These are phyloP conservation scores for Sistotremastrum suecicum DNA, from an alignment of 768 basidiomycete species.

Conservation along the genomic window DNA sequence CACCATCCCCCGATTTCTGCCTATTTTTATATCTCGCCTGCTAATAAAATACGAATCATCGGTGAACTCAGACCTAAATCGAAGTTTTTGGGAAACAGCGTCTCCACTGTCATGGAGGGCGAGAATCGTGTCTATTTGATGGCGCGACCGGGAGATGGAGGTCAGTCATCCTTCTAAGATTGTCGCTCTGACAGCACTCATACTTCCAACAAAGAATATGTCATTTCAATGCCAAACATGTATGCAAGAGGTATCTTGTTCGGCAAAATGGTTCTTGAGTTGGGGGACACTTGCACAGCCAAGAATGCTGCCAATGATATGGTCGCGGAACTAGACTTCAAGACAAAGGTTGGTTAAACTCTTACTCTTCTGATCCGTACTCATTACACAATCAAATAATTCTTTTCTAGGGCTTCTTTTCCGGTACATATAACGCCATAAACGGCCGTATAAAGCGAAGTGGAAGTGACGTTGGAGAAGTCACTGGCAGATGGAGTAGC, in stretches of 20 bases:
- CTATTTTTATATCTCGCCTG: conserved; percentile 92
- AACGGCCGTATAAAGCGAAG: conserved; percentile 62
- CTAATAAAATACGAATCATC: conserved; percentile 72
- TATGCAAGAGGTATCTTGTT: conserved; percentile 80
- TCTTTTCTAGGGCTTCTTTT: conserved; percentile 73
- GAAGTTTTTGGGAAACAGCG: conserved; percentile 93
- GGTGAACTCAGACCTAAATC: conserved; percentile 94
- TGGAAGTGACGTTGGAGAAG: conserved; percentile 60
- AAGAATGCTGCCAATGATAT: conserved; percentile 68
- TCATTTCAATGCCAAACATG: conserved; percentile 97
- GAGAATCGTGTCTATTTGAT: conserved; percentile 80
- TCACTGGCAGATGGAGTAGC: conserved; percentile 84
- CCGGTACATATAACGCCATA: conserved; percentile 89
- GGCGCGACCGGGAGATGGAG: conserved; percentile 74
- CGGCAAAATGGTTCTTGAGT: conserved; percentile 91
- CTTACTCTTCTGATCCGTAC: too few species aligned
- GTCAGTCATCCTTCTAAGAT: conserved; percentile 29
- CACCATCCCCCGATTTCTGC: conserved; percentile 92
- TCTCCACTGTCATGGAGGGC: conserved; percentile 92
- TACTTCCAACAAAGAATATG: conserved; percentile 42
- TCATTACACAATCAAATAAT: background rate
- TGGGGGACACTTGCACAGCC: conserved; percentile 80
- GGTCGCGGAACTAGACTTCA: conserved; percentile 83
- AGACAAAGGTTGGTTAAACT: conserved; percentile 63
- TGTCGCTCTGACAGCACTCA: conserved; percentile 3